These are phyloP conservation scores for Rhizophagus sp. DNA, from an alignment of 192 early-diverging fungal species.

Conservation along the genomic window DNA sequence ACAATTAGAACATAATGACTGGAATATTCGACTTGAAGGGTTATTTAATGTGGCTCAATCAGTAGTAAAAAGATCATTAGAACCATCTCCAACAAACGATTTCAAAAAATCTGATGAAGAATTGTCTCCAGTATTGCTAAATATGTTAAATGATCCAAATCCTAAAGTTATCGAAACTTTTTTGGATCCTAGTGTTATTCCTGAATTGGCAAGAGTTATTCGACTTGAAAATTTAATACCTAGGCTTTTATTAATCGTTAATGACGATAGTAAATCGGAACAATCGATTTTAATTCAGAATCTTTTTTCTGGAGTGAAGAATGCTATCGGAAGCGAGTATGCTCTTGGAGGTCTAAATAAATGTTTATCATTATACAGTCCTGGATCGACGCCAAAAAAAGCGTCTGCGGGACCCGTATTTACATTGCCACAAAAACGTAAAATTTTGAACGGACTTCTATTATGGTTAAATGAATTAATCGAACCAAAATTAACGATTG, in stretches of 20 bases:
- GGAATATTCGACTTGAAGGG: conserved; percentile 7
- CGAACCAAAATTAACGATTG: conserved; percentile 15
- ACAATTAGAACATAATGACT: conserved; percentile 21
- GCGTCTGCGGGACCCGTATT: neutral
- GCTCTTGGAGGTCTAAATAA: conserved; percentile 7
- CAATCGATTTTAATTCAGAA: neutral
- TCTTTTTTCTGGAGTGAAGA: conserved; percentile 4
- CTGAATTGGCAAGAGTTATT: conserved; percentile 7
- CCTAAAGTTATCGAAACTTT: conserved; percentile 19
- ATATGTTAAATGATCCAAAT: conserved; percentile 16
- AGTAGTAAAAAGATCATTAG: conserved; percentile 14
- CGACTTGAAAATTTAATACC: conserved; percentile 19
- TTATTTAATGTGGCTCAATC: neutral
- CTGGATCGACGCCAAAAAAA: conserved; percentile 2
- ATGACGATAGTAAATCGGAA: conserved; percentile 19
- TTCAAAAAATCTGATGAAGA: conserved; percentile 27
- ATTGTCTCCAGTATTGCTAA: conserved; percentile 2
- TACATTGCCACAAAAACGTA: conserved; percentile 8
- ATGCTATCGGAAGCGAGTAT: conserved; percentile 1
- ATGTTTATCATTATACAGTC: conserved; percentile 9
- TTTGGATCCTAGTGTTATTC: conserved; percentile 1
- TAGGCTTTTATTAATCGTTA: neutral
- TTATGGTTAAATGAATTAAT: conserved; percentile 24
- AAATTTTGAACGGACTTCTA: conserved; percentile 23
- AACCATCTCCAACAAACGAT: neutral